These are phyloP conservation scores for Geotrichum ghanense DNA, from an alignment of 805 yeast species.

Conservation along the genomic window DNA sequence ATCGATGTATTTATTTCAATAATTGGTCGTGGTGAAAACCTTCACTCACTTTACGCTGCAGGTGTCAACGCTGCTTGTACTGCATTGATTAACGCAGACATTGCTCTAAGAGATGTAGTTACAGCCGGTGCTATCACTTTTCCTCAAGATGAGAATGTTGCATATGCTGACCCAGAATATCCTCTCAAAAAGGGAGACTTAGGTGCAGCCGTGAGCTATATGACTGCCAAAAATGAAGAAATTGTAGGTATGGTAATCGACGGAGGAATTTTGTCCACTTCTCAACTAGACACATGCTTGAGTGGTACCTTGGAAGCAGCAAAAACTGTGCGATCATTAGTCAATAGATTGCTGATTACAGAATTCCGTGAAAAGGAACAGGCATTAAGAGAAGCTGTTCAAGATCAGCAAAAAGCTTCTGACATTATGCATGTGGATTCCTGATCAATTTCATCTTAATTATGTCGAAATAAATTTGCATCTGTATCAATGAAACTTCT, in stretches of 20 bases:
- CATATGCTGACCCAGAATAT: conserved; percentile 7
- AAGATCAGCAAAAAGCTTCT: background rate
- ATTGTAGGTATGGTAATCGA: conserved; percentile 44
- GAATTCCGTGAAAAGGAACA: background rate
- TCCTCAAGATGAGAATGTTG: background rate
- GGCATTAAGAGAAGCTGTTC: background rate
- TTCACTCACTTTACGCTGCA: conserved; percentile 31
- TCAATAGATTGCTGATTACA: background rate
- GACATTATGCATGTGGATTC: no score
- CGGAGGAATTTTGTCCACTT: conserved; percentile 20
- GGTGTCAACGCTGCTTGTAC: conserved; percentile 53
- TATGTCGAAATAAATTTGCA: no score
- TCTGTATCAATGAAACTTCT: no score
- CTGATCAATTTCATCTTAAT: no score
- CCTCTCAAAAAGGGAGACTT: conserved; percentile 6
- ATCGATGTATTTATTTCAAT: conserved; percentile 68
- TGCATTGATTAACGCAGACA: conserved; percentile 76
- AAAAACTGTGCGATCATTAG: background rate
- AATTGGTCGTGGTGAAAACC: conserved; percentile 34
- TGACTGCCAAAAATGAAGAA: conserved; percentile 37
- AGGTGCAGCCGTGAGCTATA: conserved; percentile 35
- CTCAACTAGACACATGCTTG: background rate
- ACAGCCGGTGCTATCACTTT: conserved; percentile 29
- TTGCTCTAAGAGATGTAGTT: conserved; percentile 69
- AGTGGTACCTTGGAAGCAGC: background rate